These are phyloP conservation scores for Rhodotorula kratochvilovae DNA, from an alignment of 768 basidiomycete species.

Conservation along the genomic window DNA sequence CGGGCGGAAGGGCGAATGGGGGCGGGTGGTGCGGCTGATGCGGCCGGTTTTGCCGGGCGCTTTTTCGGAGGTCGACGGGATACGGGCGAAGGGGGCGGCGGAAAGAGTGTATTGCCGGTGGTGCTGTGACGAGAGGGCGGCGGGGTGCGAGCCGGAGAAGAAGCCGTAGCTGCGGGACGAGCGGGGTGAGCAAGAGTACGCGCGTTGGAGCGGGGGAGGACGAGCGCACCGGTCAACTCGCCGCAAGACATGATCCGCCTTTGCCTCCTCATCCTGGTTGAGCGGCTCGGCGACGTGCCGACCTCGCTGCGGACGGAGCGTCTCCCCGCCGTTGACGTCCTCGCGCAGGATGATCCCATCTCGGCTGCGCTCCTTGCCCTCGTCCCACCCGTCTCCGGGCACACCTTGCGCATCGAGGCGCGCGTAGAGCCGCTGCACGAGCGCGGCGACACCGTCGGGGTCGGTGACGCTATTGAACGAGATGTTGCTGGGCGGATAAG, in stretches of 20 bases:
- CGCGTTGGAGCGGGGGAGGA: neutral
- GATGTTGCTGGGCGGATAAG: constrained; percentile 10
- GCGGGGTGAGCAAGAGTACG: neutral
- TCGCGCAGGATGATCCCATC: constrained; percentile 49
- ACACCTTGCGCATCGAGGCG: constrained; percentile 85
- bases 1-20: constrained; percentile 2
- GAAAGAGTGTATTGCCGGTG: constrained; percentile 68
- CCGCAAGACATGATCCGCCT: constrained; percentile 67
- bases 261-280: constrained; percentile 61
- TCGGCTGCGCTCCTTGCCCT: constrained; percentile 88
- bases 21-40: constrained; percentile 43
- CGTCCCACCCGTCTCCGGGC: constrained; percentile 87
- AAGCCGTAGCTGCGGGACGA: constrained; percentile 73
- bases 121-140: constrained; percentile 56
- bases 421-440: constrained; percentile 81
- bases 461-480: constrained; percentile 19
- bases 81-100: constrained; percentile 57
- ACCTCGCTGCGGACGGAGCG: neutral
- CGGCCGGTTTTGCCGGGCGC: constrained; percentile 47
- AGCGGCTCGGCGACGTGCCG: constrained; percentile 49
- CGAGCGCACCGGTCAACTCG: constrained; percentile 59
- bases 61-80: constrained; percentile 53
- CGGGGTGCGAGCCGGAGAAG: constrained; percentile 62
- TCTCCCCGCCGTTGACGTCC: constrained; percentile 45
- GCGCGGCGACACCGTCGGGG: constrained; percentile 52